These are phyloP conservation scores for Tulasnella sp. DNA, from an alignment of 768 basidiomycete genomes.

Conservation along the genomic window DNA sequence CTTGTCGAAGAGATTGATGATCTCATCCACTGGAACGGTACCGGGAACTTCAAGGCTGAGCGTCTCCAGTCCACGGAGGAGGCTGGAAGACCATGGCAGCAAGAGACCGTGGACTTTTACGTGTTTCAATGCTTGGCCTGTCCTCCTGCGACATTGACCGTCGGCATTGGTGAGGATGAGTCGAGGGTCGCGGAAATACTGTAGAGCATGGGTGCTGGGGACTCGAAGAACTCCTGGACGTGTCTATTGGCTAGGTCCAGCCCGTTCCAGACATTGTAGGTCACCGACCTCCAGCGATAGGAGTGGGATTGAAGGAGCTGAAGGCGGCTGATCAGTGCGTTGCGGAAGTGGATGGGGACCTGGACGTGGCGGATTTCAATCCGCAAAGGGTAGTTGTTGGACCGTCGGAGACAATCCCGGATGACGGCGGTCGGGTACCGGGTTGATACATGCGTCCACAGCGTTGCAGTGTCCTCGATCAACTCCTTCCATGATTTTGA, in stretches of 20 bases:
- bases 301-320: too few species aligned
- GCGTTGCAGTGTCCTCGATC: neutral
- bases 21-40: neutral
- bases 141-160: too few species aligned
- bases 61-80: neutral
- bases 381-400: neutral
- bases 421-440: neutral
- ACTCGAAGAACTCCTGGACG: too few species aligned
- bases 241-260: too few species aligned
- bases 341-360: neutral
- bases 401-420: neutral
- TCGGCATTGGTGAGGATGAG: too few species aligned
- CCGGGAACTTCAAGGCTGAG: neutral
- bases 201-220: too few species aligned
- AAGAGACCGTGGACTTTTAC: neutral
- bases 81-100: neutral
- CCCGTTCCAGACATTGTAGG: too few species aligned
- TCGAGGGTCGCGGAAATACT: too few species aligned
- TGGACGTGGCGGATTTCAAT: neutral
- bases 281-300: too few species aligned
- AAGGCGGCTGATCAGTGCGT: too few species aligned
- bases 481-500: neutral
- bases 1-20: neutral
- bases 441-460: neutral
- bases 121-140: too few species aligned